Percentiles rank a stretch among this genome's conserved stretches.
Conservation (phyloP, 2,329 filamentous ascomycete species). For the Colletotrichum cuscutae region DNA sequence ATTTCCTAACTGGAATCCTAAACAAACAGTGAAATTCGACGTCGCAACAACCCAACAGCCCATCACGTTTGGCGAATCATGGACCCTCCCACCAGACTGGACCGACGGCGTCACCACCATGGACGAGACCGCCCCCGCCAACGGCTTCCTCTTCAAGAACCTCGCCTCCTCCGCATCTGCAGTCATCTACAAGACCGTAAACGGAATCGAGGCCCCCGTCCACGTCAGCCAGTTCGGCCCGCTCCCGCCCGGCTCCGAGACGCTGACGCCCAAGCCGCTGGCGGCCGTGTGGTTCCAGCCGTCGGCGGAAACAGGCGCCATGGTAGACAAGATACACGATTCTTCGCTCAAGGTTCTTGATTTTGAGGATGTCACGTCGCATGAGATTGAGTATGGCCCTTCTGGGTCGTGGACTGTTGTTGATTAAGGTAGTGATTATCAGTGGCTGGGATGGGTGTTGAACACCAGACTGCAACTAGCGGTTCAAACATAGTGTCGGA, state of each 20-base stretch:
- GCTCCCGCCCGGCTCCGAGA: neutral
- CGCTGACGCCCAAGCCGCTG: neutral
- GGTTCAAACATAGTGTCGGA: neutral
- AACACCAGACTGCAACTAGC: neutral
- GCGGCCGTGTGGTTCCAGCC: conserved; percentile 11
- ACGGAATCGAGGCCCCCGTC: conserved; percentile 1
- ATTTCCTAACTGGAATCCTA: neutral
- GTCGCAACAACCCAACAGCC: neutral
- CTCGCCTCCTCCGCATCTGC: neutral
- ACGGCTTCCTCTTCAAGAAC: neutral
- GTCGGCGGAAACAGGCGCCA: neutral
- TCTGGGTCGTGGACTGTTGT: conserved; percentile 2
- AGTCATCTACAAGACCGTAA: conserved; percentile 9
- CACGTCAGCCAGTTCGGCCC: conserved; percentile 14
- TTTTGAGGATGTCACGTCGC: neutral
- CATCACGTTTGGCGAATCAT: neutral
- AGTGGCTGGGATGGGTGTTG: too few relatives aligned
- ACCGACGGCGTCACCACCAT: neutral
- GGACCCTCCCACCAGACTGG: neutral
- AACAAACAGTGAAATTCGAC: neutral
- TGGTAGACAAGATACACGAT: neutral
- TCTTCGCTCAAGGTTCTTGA: conserved; percentile 1
- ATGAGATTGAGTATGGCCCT: neutral
- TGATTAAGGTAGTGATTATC: neutral
- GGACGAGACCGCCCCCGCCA: neutral